Evolutionary conservation across 306 rosid genomes (phyloP), one percentile per base, ranked within the genome.

Genomic region (Vicia sativa): DNA sequence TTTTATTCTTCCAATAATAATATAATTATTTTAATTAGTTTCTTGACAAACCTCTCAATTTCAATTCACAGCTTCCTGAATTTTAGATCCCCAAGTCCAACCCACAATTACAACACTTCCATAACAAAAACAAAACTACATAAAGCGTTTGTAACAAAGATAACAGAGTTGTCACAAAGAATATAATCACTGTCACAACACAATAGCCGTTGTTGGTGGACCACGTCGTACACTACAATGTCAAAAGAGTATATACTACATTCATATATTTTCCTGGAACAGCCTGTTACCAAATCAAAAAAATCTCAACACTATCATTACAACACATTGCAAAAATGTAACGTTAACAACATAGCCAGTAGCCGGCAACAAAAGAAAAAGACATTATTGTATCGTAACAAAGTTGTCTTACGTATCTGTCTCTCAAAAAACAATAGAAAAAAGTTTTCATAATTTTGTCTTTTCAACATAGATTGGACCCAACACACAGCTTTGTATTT

Each of bases 131-230:
- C 23, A 15, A 48, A 34, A 34, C 9, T 34, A 34, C 38, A 34
- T 7, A 34, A 34, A 34, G 9, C 48, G 50, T 52, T 23, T 1
- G 5, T 11, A 48, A 13, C 54, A 7, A 53, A 10, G 61, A 25
- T 63, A 43, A 63, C 59, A 71, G 73, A 28, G 69, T 67, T 77
- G 81, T 77, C 69, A 65, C 58, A 15, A 35, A 45, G 73, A 65
- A 71, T 57, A 39, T 11, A 49, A 76, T 63, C 44, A 65, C 39
- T 49, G 69, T 18, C 50, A 59, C 73, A 71, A 39, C 31, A 57
- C 77, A 72, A 50, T 37, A 41, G 39, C 9, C 53, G 67, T 74
- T 56, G 60, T 39, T 48, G 78, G 67, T 48, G 78, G 73, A 65
- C 78, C 78, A 56, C 71, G 35, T 52, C 48, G 58, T 26, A 73